phyloP scores from a whole-genome alignment of 768 basidiomycete genomes.

The Pulveroboletus ravenelii region DNA sequence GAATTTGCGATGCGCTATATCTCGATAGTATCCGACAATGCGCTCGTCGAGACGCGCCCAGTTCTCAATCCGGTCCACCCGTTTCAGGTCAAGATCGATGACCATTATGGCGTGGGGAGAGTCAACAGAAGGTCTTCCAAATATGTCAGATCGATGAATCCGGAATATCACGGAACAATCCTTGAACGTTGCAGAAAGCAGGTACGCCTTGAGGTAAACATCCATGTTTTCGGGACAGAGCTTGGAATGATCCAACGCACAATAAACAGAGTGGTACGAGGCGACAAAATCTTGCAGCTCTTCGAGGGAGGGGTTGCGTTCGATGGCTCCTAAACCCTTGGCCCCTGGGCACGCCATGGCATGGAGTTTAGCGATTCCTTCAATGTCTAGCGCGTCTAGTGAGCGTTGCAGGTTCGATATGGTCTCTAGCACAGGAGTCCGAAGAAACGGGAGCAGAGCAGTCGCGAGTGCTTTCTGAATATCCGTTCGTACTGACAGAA shows the following conservation, averaged over 20 bases:
- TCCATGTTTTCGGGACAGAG: constrained; percentile 45
- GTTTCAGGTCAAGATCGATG: constrained; percentile 87
- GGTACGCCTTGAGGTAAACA: constrained; percentile 66
- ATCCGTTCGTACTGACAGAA: constrained; percentile 17
- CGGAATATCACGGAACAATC: constrained; percentile 80
- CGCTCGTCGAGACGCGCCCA: constrained; percentile 74
- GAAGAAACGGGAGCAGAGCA: constrained; percentile 42
- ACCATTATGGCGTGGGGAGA: constrained; percentile 47
- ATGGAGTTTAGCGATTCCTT: constrained; percentile 57
- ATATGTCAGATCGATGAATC: constrained; percentile 7
- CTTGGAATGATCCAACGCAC: constrained; percentile 33
- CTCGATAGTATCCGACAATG: constrained; percentile 49
- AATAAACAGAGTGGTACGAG: constrained; percentile 40
- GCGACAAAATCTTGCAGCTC: constrained; percentile 68
- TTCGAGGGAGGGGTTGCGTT: constrained; percentile 49
- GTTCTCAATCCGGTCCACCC: constrained; percentile 51
- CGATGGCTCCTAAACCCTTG: constrained; percentile 27
- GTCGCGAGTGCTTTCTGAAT: constrained; percentile 50
- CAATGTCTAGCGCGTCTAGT: constrained; percentile 82
- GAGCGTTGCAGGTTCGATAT: constrained; percentile 64
- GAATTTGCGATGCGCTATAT: constrained; percentile 7
- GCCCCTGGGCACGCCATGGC: constrained; percentile 14
- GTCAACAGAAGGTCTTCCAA: constrained; percentile 26
- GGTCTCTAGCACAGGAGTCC: constrained; percentile 47
- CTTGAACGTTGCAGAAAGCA: constrained; percentile 92